A percentile compares a stretch with the other conserved stretches of the same genome.
Conservation (phyloP, 768 basidiomycete species). For the Agaricus blazei region DNA sequence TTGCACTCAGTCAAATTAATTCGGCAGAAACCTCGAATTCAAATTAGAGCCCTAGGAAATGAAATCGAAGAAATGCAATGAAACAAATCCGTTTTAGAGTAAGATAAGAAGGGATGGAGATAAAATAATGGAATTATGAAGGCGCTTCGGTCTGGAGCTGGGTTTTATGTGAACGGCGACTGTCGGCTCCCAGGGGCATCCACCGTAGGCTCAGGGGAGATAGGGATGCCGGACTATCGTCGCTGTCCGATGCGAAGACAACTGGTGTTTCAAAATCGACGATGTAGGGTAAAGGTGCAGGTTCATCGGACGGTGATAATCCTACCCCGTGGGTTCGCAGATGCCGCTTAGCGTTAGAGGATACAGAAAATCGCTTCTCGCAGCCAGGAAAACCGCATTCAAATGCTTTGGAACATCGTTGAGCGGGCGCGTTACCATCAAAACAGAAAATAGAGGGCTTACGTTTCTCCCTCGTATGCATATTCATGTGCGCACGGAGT, state of each 20-base stretch:
- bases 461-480: constrained; percentile 30
- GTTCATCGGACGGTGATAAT: constrained; percentile 15
- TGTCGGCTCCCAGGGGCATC: constrained; percentile 11
- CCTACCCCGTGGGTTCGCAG: constrained; percentile 57
- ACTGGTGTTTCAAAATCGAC: constrained; percentile 26
- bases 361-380: constrained; percentile 53
- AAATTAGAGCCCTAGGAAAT: not conserved
- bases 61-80: not conserved
- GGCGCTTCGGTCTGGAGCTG: not conserved
- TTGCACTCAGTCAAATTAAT: too few species aligned
- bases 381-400: constrained; percentile 48
- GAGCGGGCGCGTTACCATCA: not conserved
- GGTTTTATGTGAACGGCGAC: constrained; percentile 4
- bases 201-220: constrained; percentile 9
- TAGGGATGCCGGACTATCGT: not conserved
- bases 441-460: constrained; percentile 3
- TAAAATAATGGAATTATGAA: not conserved
- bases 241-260: constrained; percentile 11
- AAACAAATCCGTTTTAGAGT: too few species aligned
- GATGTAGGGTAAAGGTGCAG: constrained; percentile 17
- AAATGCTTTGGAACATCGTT: constrained; percentile 17
- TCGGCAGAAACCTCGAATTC: too few species aligned
- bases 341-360: constrained; percentile 63
- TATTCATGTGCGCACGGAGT: constrained; percentile 30
- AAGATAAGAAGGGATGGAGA: not conserved